Base-by-base conservation (phyloP, 768 basidiomycete genomes). In the Suillus fuscotomentosus region DNA sequence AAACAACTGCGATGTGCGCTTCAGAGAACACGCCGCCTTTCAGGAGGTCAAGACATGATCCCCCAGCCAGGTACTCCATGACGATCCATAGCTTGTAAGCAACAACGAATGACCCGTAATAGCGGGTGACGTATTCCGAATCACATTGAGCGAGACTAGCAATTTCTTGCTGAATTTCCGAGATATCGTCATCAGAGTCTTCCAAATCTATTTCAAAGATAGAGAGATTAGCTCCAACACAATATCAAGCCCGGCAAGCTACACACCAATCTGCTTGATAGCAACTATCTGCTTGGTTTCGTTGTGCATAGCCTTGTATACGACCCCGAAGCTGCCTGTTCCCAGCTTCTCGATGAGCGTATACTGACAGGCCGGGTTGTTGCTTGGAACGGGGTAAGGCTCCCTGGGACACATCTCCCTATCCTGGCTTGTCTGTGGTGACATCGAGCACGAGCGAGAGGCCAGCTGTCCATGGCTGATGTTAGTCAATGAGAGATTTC, bases 1-100 rank as follows among this genome's bases (percentile, higher is more conserved):
- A 95, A 67, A 98, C 86, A 69, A 97, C 90, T 8, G 97, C 95
- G 68, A 99, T 99, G 72, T 99, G 96, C 0, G 87, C 84, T 77
- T 99, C 97, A 15, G 90, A 87, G 76, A 98, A 97, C 38, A 86
- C 81, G 34, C 94, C 97, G 1, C 94, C 86, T 77, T 97, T 97
- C 69, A 99, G 86, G 62, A 99, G 84, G 77, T 99, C 97, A 62
- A 98, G 86, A 78, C 97, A 98, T 34, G 95, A 97, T n/a, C 97
- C 97, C 50, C 97, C 97, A 0, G 95, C 95, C 61, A 99, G 89
- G 78, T 94, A 99, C 77, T 99, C 97, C 97, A 99, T 99, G 71
- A 99, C 81, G 73, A 99, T 99, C 97, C 97, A 99, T 27, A 99
- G 83, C 77, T 98, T 97, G 82, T 97, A 99, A 42, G 92, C 88